A percentile compares a stretch with the other conserved stretches of the same genome.
Evolutionary conservation across 2,329 filamentous ascomycete species (phyloP).

Genomic region (Diaporthe australafricana): DNA sequence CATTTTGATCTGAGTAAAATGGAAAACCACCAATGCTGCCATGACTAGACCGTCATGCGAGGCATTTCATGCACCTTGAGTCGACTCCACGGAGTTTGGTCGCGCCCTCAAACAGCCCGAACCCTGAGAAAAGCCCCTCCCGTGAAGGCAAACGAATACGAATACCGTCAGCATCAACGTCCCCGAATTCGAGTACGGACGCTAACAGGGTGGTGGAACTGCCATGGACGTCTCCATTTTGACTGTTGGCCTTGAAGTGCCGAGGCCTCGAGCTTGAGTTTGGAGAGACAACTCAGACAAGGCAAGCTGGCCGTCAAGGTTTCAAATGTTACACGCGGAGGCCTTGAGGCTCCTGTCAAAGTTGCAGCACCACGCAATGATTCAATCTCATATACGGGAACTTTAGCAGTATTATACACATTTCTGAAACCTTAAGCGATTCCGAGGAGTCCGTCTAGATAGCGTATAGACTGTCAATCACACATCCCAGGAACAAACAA

Average conservation of each 20-base stretch:
- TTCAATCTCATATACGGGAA: not conserved
- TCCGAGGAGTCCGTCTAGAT: not conserved
- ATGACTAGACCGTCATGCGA: not conserved
- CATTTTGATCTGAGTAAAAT: not conserved
- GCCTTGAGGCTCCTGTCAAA: too few species aligned
- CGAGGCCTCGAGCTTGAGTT: too few species aligned
- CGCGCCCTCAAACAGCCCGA: not conserved
- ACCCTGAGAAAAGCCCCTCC: not conserved
- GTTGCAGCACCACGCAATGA: too few species aligned
- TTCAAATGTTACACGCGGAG: too few species aligned
- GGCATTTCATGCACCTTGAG: not conserved
- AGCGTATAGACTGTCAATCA: not conserved
- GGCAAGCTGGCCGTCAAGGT: not conserved
- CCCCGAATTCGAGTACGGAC: constrained; percentile 8
- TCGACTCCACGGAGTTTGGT: not conserved
- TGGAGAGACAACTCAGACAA: too few species aligned
- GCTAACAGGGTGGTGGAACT: too few species aligned
- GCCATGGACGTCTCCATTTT: too few species aligned
- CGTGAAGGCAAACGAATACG: not conserved
- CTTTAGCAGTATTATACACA: too few species aligned
- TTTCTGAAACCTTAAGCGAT: not conserved
- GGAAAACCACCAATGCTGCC: not conserved
- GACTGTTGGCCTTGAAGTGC: too few species aligned
- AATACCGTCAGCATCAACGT: not conserved
- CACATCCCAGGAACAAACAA: not conserved